phyloP scores from a whole-genome alignment of 2,329 filamentous ascomycete genomes.

The Aspergillus felis region DNA sequence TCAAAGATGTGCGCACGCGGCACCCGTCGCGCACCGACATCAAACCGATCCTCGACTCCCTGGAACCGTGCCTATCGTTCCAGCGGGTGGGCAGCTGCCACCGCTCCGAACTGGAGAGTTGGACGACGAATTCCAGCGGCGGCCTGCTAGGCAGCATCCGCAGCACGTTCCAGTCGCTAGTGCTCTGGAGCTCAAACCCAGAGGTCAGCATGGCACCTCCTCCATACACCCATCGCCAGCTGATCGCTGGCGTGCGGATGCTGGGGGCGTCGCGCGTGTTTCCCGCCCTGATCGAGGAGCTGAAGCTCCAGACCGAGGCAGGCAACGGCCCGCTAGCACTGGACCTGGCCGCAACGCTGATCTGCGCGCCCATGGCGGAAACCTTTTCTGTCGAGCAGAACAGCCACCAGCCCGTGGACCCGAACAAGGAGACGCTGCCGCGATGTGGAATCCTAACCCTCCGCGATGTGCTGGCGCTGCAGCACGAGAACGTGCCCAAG shows the following conservation, averaged over 20 bases:
- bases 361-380: conserved; percentile 40
- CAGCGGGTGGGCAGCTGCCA: conserved; percentile 46
- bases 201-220: conserved; percentile 52
- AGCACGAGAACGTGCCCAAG: conserved; percentile 38
- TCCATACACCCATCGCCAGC: conserved; percentile 53
- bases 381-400: conserved; percentile 38
- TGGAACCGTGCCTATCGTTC: conserved; percentile 50
- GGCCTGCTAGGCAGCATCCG: conserved; percentile 48
- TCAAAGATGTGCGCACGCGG: conserved; percentile 49
- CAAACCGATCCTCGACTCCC: conserved; percentile 49
- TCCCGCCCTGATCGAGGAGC: conserved; percentile 36
- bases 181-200: conserved; percentile 50
- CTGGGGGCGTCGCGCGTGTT: conserved; percentile 40
- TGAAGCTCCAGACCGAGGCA: conserved; percentile 40
- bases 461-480: conserved; percentile 37
- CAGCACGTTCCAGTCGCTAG: conserved; percentile 49
- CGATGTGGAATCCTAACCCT: conserved; percentile 37
- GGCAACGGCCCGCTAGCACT: conserved; percentile 41
- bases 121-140: conserved; percentile 45
- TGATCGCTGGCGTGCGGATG: conserved; percentile 43
- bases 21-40: conserved; percentile 51
- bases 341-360: conserved; percentile 41
- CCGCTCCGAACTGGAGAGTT: conserved; percentile 50
- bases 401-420: conserved; percentile 30
- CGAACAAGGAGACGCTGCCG: conserved; percentile 30